phyloP scores from a whole-genome alignment of 2,329 filamentous ascomycete genomes.

The Alternaria sp. region DNA sequence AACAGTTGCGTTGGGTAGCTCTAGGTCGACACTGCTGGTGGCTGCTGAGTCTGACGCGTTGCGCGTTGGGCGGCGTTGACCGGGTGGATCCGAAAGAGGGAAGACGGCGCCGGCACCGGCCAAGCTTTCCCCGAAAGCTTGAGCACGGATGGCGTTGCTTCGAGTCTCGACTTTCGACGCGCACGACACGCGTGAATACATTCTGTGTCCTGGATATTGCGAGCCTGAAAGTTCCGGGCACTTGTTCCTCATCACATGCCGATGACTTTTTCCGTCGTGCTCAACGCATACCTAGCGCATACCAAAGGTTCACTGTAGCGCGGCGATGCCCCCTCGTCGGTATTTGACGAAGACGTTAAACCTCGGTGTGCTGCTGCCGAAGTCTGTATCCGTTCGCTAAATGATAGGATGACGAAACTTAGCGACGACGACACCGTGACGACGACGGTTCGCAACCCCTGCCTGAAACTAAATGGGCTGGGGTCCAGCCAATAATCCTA shows the following conservation, averaged over 20 bases:
- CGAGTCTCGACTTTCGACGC: not conserved
- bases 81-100: not conserved
- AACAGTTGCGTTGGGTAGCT: not conserved
- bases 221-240: not conserved
- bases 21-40: not conserved
- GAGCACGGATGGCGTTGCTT: constrained; percentile 3
- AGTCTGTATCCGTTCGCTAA: not conserved
- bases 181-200: not conserved
- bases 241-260: not conserved
- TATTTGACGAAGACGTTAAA: not conserved
- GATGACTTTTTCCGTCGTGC: not conserved
- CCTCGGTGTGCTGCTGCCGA: constrained; percentile 15
- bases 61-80: not conserved
- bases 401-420: constrained; percentile 9
- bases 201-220: not conserved
- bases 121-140: constrained; percentile 21
- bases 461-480: constrained; percentile 13
- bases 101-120: constrained; percentile 1
- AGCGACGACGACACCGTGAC: constrained; percentile 13
- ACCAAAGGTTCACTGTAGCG: not conserved
- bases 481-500: constrained; percentile 5
- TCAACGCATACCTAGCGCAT: not conserved
- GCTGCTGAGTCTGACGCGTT: not conserved
- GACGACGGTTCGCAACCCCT: constrained; percentile 11
- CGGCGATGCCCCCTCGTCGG: not conserved